Percentiles rank a stretch among this genome's conserved stretches.
Evolutionary conservation across 441 rosid genomes (phyloP).

Genomic region (Corymbia citriodora): DNA sequence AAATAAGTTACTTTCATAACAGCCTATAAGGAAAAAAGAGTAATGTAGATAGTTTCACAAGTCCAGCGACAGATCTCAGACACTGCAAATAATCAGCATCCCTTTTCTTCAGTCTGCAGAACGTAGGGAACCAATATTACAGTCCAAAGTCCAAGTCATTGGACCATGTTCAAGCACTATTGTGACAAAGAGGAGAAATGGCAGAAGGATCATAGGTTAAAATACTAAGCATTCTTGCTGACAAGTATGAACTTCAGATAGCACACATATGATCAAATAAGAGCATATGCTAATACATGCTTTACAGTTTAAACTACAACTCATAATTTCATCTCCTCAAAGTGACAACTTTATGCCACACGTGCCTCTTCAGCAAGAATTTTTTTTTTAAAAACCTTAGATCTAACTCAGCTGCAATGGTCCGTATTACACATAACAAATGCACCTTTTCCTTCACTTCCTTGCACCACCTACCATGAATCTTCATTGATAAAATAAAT

Average conservation of each 20-base stretch:
- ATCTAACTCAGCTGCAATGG: neutral
- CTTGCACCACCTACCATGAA: neutral
- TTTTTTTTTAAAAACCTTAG: neutral
- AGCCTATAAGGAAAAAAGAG: neutral
- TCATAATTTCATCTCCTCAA: neutral
- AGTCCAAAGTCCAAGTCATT: neutral
- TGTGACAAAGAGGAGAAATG: neutral
- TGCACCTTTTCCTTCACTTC: neutral
- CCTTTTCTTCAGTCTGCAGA: neutral
- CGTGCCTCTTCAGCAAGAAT: neutral
- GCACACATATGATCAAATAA: neutral
- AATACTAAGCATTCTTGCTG: neutral
- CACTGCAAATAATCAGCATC: neutral
- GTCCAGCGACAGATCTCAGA: neutral
- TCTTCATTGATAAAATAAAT: neutral
- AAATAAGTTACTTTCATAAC: neutral
- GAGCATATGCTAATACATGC: neutral
- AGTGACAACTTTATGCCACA: neutral
- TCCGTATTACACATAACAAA: neutral
- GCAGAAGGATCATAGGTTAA: neutral
- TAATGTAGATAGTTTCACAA: neutral
- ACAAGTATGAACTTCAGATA: neutral
- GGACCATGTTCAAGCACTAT: neutral
- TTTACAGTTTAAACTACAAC: neutral
- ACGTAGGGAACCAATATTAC: neutral